Evolutionary conservation across 2,329 filamentous ascomycete genomes (phyloP), one percentile per base, ranked within the genome.

Genomic region (Trichoderma endophyticum): DNA sequence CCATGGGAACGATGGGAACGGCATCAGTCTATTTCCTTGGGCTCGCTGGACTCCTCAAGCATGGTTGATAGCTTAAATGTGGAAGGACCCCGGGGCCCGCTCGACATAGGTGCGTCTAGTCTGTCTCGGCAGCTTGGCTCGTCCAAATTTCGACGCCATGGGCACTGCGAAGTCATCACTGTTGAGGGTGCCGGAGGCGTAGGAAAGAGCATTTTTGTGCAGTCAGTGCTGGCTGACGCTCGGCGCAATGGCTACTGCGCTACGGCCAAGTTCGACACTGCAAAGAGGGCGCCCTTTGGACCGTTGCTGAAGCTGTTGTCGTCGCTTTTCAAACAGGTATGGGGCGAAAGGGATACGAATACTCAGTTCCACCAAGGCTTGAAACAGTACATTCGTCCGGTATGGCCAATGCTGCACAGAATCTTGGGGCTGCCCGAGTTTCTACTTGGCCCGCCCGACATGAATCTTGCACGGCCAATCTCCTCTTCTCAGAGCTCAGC

Each of bases 401-500:
- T 89, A 15, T 92, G 90, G 90, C 88, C 88, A 8, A 87, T 87
- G 82, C 82, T 92, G 71, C 89, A 91, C 76, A 86, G 86, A 73
- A 80, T 89, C 2, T 83, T 92, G 6, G 88, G 87, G 3, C 83
- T 92, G 34, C 90, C 90, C 0, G 91, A 95, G 76, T 97, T 95
- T 81, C 82, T 91, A 7, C 83, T 91, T 24, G 88, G 88, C 4
- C 80, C 85, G 6, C 82, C 83, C 28, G 86, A 87, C 56, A 74
- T 74, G 64, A 75, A 77, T 4, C 71, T 81, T 9, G 73, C 78
- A 8, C 80, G 81, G 51, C 82, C 82, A 2, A 77, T 82, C 3
- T 82, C 83, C 7, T 80, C 80, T 5, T 77, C 78, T n/a, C 79
- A 82, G 26, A 82, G 74, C 73, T 74, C 76, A 67, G 76, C 62